A percentile compares a stretch with the other conserved stretches of the same genome.
Evolutionary conservation across 805 yeast genomes (phyloP).

Genomic region (Ogataea angusta): DNA sequence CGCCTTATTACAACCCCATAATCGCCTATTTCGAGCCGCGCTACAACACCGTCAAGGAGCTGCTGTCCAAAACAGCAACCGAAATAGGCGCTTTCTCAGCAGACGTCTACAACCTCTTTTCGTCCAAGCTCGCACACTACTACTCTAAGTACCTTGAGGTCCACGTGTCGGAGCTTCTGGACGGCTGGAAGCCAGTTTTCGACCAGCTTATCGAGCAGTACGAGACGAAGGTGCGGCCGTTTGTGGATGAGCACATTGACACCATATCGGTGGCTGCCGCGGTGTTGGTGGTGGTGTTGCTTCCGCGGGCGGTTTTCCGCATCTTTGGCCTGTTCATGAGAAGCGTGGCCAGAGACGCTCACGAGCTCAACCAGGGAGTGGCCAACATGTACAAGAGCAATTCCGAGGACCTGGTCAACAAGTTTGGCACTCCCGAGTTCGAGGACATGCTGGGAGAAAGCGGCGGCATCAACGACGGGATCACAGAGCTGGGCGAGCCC

Average conservation of each 20-base stretch:
- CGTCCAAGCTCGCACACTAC: slow-evolving; percentile 5
- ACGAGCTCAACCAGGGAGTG: slow-evolving; percentile 24
- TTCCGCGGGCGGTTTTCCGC: slow-evolving; percentile 15
- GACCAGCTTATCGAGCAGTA: slow-evolving; percentile 16
- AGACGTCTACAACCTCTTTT: slow-evolving; percentile 3
- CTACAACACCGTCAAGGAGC: neutral
- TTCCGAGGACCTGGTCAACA: slow-evolving; percentile 11
- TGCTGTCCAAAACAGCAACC: no score
- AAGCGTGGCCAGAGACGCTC: slow-evolving; percentile 23
- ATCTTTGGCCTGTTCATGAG: slow-evolving; percentile 13
- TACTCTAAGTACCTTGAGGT: slow-evolving; percentile 11
- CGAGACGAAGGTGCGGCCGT: slow-evolving; percentile 10
- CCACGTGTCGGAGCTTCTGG: slow-evolving; percentile 12
- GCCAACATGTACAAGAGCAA: slow-evolving; percentile 23
- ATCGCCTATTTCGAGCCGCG: neutral
- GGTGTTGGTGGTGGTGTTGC: slow-evolving; percentile 12
- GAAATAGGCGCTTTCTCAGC: neutral
- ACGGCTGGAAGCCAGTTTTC: slow-evolving; percentile 17
- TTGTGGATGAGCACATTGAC: slow-evolving; percentile 16
- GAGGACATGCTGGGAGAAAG: slow-evolving; percentile 23
- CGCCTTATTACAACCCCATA: slow-evolving; percentile 6
- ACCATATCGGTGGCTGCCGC: slow-evolving; percentile 13
- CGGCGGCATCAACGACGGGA: slow-evolving; percentile 26
- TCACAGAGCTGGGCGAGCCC: slow-evolving; percentile 18
- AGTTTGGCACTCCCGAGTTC: slow-evolving; percentile 19